Evolutionary conservation across 1,284 basidiomycete genomes (phyloP), one percentile per base, ranked within the genome.

Genomic region (Cystobasidium sp.): DNA sequence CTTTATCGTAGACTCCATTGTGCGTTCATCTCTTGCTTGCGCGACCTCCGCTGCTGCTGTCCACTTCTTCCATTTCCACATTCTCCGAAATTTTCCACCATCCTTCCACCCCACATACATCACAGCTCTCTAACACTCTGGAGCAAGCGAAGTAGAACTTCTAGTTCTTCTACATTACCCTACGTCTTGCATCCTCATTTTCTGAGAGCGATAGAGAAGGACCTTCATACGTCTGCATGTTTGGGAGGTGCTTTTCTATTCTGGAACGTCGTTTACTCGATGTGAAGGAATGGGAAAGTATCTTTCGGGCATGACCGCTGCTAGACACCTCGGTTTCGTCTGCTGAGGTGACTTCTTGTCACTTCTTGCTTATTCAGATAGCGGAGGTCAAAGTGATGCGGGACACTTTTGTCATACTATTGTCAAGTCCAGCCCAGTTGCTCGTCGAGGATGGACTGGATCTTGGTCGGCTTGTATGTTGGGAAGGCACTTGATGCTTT

Each of bases 371-470:
- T 22, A 20, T 31, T 22, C 51, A 39, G 70, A 47, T 39, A 49
- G 63, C 63, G 39, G 63, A 73, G 66, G 66, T 68, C 66, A 68
- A 68, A 68, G 66, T 68, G 44, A 41, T 37, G 66, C 66, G 66
- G 66, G 51, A 68, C 52, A 68, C 39, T 43, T 65, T 65, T 24
- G 46, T 18, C 41, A 39, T 20, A 9, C n/a, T 8, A 58, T 63
- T 31, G 10, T 77, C 74, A 75, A 0, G n/a, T 61, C 46, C 59
- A 77, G 0, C 72, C 75, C 10, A 77, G 52, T 39, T 72, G 59
- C 55, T 75, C 75, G 52, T 78, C 74, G 20, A 78, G 20, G 46
- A 78, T 78, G 63, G 46, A n/a, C 56, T 74, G 74, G 12, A 78
- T 58, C 24, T 55, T 53, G 9, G 31, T 12, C 12, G 49, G 52